Conservation (phyloP, 2,329 filamentous ascomycete species). For the Myriosclerotinia scirpicola region DNA sequence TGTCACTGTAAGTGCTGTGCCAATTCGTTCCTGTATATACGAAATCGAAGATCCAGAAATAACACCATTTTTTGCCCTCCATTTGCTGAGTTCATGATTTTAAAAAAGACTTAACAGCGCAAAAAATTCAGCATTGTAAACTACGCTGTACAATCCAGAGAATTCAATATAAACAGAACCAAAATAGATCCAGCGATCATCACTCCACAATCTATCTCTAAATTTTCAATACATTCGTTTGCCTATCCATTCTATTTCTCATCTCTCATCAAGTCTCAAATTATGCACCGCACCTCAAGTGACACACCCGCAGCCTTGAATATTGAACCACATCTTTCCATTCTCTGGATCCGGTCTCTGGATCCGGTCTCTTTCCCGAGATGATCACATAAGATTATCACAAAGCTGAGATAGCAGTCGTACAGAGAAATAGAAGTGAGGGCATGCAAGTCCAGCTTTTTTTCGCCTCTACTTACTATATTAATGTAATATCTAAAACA, state of each 20-base stretch:
- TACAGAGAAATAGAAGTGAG: not conserved
- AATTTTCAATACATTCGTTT: no score
- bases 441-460: not conserved
- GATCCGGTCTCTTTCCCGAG: not conserved
- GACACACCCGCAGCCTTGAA: not conserved
- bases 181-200: not conserved
- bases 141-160: no score
- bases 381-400: no score
- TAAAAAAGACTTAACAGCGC: not conserved
- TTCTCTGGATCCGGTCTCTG: not conserved
- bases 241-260: no score
- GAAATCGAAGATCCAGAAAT: not conserved
- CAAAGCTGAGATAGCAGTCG: no score
- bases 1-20: not conserved
- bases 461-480: not conserved
- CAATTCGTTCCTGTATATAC: not conserved
- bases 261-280: no score
- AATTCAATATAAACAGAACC: not conserved
- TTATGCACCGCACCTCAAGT: not conserved
- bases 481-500: no score
- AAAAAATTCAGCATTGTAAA: no score
- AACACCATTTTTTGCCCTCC: not conserved
- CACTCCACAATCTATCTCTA: no score
- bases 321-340: not conserved
- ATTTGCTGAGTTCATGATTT: not conserved